Evolutionary conservation across 768 basidiomycete genomes (phyloP), one percentile per base, ranked within the genome.

Genomic region (Rhodosporidiobolus sp.): DNA sequence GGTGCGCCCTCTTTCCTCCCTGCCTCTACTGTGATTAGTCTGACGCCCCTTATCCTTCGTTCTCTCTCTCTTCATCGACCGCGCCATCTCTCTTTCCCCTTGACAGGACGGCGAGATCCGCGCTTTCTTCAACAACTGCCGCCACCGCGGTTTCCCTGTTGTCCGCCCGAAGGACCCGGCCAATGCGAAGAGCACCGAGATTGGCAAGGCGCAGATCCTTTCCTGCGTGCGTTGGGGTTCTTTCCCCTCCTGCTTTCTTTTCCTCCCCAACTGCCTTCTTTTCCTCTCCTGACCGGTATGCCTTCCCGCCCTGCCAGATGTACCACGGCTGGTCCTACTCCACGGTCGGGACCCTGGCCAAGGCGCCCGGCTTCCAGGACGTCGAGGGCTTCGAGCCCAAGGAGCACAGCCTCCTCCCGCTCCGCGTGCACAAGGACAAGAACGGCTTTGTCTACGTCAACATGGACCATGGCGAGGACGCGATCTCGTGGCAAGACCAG

Each of bases 401-500:
- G 45, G 32, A 62, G 11, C 60, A 62, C 32, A 30, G 60, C 14
- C 60, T 62, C 16, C 46, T 34, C 32, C 22, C 28, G 17, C 60
- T 62, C 9, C 48, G 30, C 48, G 32, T 50, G 1, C 60, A 62
- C 32, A 11, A 22, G n/a, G 46, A 49, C 48, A 35, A 49, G 48
- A 49, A 62, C 60, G 60, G 60, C 22, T 62, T 62, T 30, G 24
- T 62, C 48, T 62, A 32, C 60, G 46, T 50, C 48, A 49, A 49
- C 60, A 30, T 48, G 46, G 48, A 62, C 12, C 55, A 34, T 32
- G 35, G 34, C 55, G 24, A 20, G 11, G 58, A 59, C 58, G 58
- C 24, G 6, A n/a, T 59, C 24, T 59, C 59, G 3, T 60, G 59
- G 59, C 30, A 46, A 45, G 45, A 60, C 28, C 59, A 60, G 45